Conservation (phyloP, 805 yeast genomes). For the Suhomyces emberorum region DNA sequence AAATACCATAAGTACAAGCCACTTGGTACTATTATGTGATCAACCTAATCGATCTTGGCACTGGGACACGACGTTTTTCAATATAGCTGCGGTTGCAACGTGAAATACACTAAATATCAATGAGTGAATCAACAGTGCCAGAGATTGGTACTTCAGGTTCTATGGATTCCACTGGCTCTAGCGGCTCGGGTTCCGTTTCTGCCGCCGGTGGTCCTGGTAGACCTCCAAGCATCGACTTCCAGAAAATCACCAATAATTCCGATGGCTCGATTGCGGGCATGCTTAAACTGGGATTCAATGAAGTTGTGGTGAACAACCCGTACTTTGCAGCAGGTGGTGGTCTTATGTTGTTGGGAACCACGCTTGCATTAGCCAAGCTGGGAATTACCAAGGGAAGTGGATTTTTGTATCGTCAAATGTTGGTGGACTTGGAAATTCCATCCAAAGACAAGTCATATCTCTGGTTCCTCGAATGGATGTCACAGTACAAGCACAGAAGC, state of each 20-base stretch:
- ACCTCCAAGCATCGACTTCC: slow-evolving; percentile 27
- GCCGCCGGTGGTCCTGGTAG: slow-evolving; percentile 3
- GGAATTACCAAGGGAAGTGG: slow-evolving; percentile 62
- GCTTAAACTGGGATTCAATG: slow-evolving; percentile 42
- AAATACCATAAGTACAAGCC: background rate
- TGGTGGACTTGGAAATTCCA: slow-evolving; percentile 91
- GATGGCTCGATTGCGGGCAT: slow-evolving; percentile 39
- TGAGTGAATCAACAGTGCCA: no score
- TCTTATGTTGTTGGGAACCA: slow-evolving; percentile 90
- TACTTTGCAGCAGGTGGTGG: slow-evolving; percentile 99
- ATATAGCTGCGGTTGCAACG: background rate
- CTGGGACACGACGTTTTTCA: background rate
- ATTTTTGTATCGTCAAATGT: slow-evolving; percentile 72
- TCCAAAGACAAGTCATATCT: slow-evolving; percentile 88
- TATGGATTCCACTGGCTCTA: no score
- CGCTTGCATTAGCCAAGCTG: slow-evolving; percentile 71
- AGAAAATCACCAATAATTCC: slow-evolving; percentile 30
- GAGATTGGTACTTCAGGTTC: no score
- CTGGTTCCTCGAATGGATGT: slow-evolving; percentile 98
- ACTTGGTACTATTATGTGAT: background rate
- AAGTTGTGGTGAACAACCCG: slow-evolving; percentile 71
- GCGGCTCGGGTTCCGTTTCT: background rate
- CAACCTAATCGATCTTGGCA: background rate
- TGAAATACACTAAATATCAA: no score
- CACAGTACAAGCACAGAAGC: slow-evolving; percentile 67